Base-by-base conservation (phyloP, 768 basidiomycete genomes). In the Lanmaoa pseudosensibilis region DNA sequence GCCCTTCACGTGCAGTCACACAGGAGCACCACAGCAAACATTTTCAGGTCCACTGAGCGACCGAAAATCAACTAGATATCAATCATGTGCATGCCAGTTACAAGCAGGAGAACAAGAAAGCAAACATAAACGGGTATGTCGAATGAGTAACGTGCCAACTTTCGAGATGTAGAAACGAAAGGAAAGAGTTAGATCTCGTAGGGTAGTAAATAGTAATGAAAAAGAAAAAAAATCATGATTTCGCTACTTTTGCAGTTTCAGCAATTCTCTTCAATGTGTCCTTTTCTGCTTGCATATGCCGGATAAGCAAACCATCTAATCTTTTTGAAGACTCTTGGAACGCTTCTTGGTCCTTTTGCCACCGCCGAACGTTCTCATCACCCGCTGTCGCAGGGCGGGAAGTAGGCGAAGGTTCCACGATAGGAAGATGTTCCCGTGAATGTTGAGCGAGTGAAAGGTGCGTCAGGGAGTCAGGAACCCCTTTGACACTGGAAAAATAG, bases 211-310 rank as follows among this genome's bases (percentile, higher is more conserved):
- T 41, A 56, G 47, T 27, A 46, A 19, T 4, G 19, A 52, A 41
- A 50, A 30, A 16, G 1, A 38, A 9, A 33, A 16, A 40, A 47
- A 32, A 25, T 70, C 63, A 72, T 63, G 60, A 37, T 39, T 67
- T 63, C 39, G 69, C 34, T 67, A 74, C 72, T 67, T 72, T 72
- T 60, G 71, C 70, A 58, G 73, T 78, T 63, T 68, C 73, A 50
- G 92, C 86, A 68, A 94, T 92, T 73, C 84, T 79, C 75, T 82
- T 87, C 64, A 94, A 78, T 34, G 83, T 85, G 65, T 91, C 87
- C 74, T 84, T 85, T 74, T 94, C 92, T 50, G 85, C 80, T 73
- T 89, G 88, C 77, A 93, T 88, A 68, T 94, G 92, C 69, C 87
- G 85, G 52, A 85, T 74, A 50, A 94, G 74, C 83, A 94, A 81